Base-by-base conservation (phyloP, 2,329 filamentous ascomycete genomes). In the Neurospora sp. region DNA sequence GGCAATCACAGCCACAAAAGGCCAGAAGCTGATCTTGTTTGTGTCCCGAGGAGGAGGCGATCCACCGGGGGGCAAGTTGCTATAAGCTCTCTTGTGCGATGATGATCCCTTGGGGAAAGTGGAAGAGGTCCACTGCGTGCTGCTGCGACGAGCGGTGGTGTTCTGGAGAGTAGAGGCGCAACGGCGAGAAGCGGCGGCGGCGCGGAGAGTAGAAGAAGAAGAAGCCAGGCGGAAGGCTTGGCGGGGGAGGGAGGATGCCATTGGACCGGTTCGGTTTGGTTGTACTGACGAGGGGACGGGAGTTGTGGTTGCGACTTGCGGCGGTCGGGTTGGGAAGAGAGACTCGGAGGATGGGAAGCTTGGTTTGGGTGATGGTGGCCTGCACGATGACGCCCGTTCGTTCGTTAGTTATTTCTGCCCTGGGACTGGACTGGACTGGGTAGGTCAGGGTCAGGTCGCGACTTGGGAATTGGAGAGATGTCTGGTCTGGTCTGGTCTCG, bases 21-120 rank as follows among this genome's bases (percentile, higher is more conserved):
- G 86, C 85, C 85, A 87, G 77, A 88, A 87, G 78, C 87, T 87
- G 80, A 87, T 76, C 43, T 70, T 70, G 70, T 70, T 73, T 23
- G 70, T 70, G 62, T 68, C 70, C 15, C 69, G 67, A 36, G 73
- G 72, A 11, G 68, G 69, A n/a, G 42, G 66, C 19, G 68, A 67
- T 10, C 19, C 62, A n/a, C 69, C 58, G 19, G 72, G 72, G n/a
- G 70, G 68, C 9, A 70, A 38, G 15, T 73, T 74, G 74, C 76
- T 77, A 69, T 76, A 77, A 23, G 71, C 71, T 72, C 75, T 33
- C 52, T 58, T 28, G 28, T 28, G 28, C 28, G 28, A 28, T 28
- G 28, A 28, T 28, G 28, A 28, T 28, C 28, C 28, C 28, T 28
- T 28, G 28, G 23, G 52, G 28, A 62, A 62, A 33, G 23, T 28